Evolutionary conservation across 179 eudicot genomes (phyloP).

Genomic region (Patellifolia procumbens): DNA sequence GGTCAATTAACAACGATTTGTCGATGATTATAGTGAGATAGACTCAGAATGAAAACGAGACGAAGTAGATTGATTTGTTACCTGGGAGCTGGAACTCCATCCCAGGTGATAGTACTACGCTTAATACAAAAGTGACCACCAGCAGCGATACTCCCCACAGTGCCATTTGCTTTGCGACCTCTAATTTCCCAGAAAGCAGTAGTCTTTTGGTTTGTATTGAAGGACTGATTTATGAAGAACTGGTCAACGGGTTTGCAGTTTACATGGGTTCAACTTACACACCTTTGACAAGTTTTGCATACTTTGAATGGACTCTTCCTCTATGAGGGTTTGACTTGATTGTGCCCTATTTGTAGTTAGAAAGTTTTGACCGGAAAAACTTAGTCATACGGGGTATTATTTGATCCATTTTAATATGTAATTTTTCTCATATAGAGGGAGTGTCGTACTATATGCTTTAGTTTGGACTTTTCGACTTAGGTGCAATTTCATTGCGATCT

Average conservation of each 20-base stretch:
- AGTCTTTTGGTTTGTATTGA: slow-evolving; percentile 2
- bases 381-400: too few relatives aligned
- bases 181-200: neutral
- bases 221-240: neutral
- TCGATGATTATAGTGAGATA: neutral
- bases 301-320: neutral
- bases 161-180: neutral
- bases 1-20: neutral
- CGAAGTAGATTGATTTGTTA: neutral
- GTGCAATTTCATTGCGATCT: too few relatives aligned
- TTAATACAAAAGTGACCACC: neutral
- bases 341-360: too few relatives aligned
- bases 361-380: too few relatives aligned
- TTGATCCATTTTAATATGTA: too few relatives aligned
- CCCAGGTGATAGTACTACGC: slow-evolving; percentile 14
- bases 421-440: too few relatives aligned
- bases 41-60: neutral
- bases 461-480: neutral
- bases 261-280: neutral
- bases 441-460: neutral
- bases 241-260: neutral
- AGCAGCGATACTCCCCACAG: neutral
- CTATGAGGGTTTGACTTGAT: neutral
- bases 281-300: neutral
- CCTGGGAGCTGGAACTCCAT: slow-evolving; percentile 21